Conservation (phyloP, 2,329 filamentous ascomycete species). For the Trichoderma sp. region DNA sequence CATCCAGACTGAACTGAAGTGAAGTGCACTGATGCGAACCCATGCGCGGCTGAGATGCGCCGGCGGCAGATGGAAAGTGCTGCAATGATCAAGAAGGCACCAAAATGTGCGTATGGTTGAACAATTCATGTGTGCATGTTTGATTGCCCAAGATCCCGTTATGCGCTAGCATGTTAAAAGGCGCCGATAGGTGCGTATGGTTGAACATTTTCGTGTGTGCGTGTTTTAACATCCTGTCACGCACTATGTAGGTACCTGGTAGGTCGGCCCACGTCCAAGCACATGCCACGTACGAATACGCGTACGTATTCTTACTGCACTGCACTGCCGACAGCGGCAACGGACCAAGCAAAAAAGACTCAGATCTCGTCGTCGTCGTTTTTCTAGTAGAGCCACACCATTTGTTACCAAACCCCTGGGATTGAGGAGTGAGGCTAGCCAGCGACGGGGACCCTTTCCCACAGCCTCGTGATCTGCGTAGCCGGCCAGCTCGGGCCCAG, state of each 20-base stretch:
- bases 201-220: too few species aligned
- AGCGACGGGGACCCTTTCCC: background rate
- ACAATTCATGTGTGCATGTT: too few species aligned
- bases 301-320: too few species aligned
- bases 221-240: too few species aligned
- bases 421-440: background rate
- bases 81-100: background rate
- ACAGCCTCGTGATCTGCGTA: slow-evolving; percentile 17
- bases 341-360: background rate
- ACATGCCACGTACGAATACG: too few species aligned
- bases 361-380: background rate
- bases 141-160: too few species aligned
- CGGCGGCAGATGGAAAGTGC: background rate
- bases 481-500: slow-evolving; percentile 22
- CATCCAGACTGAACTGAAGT: background rate
- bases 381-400: slow-evolving; percentile 13
- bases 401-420: slow-evolving; percentile 16
- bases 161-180: too few species aligned
- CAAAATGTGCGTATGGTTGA: too few species aligned
- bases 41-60: slow-evolving; percentile 22
- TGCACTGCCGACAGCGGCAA: background rate
- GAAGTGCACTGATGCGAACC: background rate
- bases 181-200: too few species aligned
- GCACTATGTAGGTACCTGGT: background rate
- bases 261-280: too few species aligned